A percentile compares a stretch with the other conserved stretches of the same genome.
Evolutionary conservation across 139 green algal species (phyloP).

Genomic region (Picocystis salinarum): DNA sequence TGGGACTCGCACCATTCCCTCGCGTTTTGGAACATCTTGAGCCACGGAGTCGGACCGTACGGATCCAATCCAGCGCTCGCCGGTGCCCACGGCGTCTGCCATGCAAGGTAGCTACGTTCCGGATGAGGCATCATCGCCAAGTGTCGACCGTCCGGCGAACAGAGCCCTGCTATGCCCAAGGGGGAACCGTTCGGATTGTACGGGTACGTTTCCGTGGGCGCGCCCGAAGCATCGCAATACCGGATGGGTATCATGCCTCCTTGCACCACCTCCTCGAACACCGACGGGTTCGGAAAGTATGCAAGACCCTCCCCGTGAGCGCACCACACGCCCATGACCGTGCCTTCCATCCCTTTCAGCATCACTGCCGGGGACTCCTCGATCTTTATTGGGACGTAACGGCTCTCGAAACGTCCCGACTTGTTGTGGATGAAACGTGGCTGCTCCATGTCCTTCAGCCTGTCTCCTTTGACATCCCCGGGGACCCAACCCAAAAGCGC

Average conservation of each 20-base stretch:
- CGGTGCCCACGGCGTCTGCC: slow-evolving; percentile 9
- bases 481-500: slow-evolving; percentile 93
- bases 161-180: slow-evolving; percentile 81
- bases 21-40: slow-evolving; percentile 96
- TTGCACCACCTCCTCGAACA: slow-evolving; percentile 36
- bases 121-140: slow-evolving; percentile 98
- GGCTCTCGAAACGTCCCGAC: slow-evolving; percentile 65
- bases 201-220: slow-evolving; percentile 71
- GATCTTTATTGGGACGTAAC: slow-evolving; percentile 55
- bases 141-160: slow-evolving; percentile 74
- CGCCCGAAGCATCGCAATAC: slow-evolving; percentile 49
- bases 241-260: slow-evolving; percentile 40
- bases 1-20: slow-evolving; percentile 35
- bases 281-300: slow-evolving; percentile 62
- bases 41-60: slow-evolving; percentile 68
- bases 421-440: slow-evolving; percentile 94
- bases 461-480: slow-evolving; percentile 2
- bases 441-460: slow-evolving; percentile 49
- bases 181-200: slow-evolving; percentile 93
- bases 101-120: slow-evolving; percentile 38
- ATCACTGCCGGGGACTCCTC: slow-evolving; percentile 58
- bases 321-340: slow-evolving; percentile 75
- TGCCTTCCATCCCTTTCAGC: slow-evolving; percentile 72
- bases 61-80: slow-evolving; percentile 19
- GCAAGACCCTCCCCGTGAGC: slow-evolving; percentile 87